Evolutionary conservation across 2,329 filamentous ascomycete species (phyloP).

Genomic region (Pseudogymnoascus sp.): DNA sequence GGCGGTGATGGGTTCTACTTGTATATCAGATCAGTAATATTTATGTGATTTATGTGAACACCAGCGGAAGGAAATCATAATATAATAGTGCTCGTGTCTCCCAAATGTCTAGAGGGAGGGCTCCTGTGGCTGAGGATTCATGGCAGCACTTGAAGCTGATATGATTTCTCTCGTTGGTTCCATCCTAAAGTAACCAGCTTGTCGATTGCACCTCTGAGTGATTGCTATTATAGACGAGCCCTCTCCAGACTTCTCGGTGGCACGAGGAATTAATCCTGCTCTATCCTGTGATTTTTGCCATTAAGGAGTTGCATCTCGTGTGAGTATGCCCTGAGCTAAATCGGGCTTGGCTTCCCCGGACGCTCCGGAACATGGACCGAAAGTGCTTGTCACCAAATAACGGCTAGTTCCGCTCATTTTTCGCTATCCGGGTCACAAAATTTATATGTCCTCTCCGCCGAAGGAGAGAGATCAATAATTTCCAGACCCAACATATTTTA

Average conservation of each 20-base stretch:
- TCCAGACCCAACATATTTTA: slow-evolving; percentile 1
- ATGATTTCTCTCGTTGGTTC: too few species aligned
- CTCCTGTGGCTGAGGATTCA: background rate
- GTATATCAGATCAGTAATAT: slow-evolving; percentile 8
- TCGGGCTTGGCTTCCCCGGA: slow-evolving; percentile 4
- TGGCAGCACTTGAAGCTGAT: background rate
- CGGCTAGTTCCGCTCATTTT: slow-evolving; percentile 6
- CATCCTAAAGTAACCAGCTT: too few species aligned
- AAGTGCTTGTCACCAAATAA: background rate
- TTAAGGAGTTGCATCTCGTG: background rate
- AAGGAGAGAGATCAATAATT: background rate
- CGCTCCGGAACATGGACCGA: slow-evolving; percentile 1
- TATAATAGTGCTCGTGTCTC: background rate
- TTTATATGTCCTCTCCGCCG: background rate
- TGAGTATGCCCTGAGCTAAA: background rate
- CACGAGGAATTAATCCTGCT: background rate
- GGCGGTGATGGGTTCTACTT: slow-evolving; percentile 1
- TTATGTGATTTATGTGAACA: slow-evolving; percentile 7
- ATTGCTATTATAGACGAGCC: background rate
- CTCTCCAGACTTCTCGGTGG: background rate
- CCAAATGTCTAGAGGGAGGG: background rate
- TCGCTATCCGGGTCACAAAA: slow-evolving; percentile 9
- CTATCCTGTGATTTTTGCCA: background rate
- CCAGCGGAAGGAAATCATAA: background rate
- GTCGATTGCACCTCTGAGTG: too few species aligned